Conservation (phyloP, 2,329 filamentous ascomycete species). For the Diatrype stigma region DNA sequence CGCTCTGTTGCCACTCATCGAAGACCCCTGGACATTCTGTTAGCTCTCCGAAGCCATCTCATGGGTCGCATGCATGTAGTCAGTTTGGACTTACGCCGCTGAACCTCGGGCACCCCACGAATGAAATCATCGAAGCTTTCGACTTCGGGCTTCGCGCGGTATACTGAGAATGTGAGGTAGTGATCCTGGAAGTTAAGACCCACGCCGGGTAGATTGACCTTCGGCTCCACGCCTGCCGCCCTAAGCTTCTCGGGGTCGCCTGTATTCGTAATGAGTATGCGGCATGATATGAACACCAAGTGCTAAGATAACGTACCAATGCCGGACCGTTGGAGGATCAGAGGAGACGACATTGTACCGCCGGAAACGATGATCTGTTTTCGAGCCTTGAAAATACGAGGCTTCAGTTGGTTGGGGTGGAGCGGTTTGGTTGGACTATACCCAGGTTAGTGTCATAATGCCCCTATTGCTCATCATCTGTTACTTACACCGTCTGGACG, state of each 20-base stretch:
- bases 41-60: constrained; percentile 1
- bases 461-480: background rate
- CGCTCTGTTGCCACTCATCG: constrained; percentile 74
- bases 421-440: constrained; percentile 61
- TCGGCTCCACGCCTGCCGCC: constrained; percentile 62
- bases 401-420: constrained; percentile 46
- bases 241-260: constrained; percentile 67
- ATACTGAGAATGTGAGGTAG: constrained; percentile 67
- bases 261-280: constrained; percentile 5
- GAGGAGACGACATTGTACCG: constrained; percentile 68
- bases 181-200: constrained; percentile 76
- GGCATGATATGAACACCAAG: too few species aligned
- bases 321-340: constrained; percentile 72
- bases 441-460: constrained; percentile 6
- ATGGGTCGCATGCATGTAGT: too few species aligned
- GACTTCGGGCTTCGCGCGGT: constrained; percentile 67
- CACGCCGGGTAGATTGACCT: constrained; percentile 68
- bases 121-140: constrained; percentile 81
- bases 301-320: constrained; percentile 41
- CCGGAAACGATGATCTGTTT: constrained; percentile 72
- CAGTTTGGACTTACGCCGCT: constrained; percentile 49
- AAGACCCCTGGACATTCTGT: constrained; percentile 49
- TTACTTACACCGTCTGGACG: constrained; percentile 57
- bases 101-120: constrained; percentile 66
- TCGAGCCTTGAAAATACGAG: constrained; percentile 58